Conservation (phyloP, 2,329 filamentous ascomycete genomes). For the Hypoxylon sp. region DNA sequence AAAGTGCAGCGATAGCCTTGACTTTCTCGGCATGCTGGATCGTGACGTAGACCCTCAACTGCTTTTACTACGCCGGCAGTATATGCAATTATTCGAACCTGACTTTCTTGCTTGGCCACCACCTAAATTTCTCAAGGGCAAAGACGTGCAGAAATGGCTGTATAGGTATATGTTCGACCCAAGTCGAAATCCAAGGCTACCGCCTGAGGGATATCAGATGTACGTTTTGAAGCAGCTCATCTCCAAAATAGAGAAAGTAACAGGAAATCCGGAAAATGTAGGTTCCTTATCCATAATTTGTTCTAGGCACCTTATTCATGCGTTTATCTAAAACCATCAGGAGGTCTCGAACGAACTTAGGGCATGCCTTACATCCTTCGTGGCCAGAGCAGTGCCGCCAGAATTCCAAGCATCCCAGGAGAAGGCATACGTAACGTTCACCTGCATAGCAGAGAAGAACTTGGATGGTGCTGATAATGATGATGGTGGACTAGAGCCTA, state of each 20-base stretch:
- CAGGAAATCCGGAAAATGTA: conserved; percentile 73
- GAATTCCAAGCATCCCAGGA: conserved; percentile 64
- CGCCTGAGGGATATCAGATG: conserved; percentile 72
- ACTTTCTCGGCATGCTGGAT: conserved; percentile 20
- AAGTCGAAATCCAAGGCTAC: conserved; percentile 61
- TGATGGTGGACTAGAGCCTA: conserved; percentile 49
- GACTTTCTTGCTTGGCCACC: conserved; percentile 55
- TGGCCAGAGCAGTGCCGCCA: conserved; percentile 58
- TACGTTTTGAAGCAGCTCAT: conserved; percentile 73
- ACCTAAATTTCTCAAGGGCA: conserved; percentile 46
- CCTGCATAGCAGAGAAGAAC: conserved; percentile 53
- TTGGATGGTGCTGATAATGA: not conserved
- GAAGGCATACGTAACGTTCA: conserved; percentile 74
- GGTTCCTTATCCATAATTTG: not conserved
- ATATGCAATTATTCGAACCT: conserved; percentile 53
- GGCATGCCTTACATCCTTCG: conserved; percentile 66
- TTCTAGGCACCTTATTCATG: not conserved
- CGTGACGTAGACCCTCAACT: conserved; percentile 50
- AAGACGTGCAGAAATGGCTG: conserved; percentile 57
- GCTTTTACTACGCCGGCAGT: conserved; percentile 51
- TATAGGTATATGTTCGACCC: conserved; percentile 71
- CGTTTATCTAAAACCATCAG: conserved; percentile 55
- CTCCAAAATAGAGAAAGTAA: conserved; percentile 69
- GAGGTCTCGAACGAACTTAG: conserved; percentile 75
- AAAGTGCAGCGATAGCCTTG: not conserved